These are phyloP conservation scores for Polygonum aviculare DNA, from an alignment of 148 eudicot species.

Conservation along the genomic window DNA sequence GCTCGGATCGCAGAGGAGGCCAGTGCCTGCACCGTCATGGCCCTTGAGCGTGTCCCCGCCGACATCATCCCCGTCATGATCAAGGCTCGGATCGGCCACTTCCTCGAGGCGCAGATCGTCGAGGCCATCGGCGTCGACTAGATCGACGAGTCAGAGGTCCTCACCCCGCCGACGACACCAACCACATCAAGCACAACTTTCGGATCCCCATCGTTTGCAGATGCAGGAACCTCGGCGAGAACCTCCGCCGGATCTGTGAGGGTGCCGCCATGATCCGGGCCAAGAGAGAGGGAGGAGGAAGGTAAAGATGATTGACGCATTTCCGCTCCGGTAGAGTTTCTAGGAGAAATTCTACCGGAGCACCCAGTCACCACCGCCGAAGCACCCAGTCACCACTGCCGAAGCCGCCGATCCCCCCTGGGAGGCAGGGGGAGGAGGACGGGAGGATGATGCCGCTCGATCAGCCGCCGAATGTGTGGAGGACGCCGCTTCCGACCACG, in stretches of 20 bases:
- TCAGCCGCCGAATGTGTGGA: no score
- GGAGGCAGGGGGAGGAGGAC: no score
- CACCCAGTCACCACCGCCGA: no score
- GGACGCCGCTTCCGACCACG: no score
- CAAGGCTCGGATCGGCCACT: constrained; percentile 85
- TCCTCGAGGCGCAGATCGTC: constrained; percentile 87
- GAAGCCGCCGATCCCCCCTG: no score
- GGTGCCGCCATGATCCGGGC: constrained; percentile 98
- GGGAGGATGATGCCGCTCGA: no score
- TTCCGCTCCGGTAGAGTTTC: no score
- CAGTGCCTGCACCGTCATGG: constrained; percentile 97
- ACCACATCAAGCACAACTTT: constrained; percentile 86
- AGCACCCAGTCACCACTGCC: no score
- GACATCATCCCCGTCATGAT: constrained; percentile 97
- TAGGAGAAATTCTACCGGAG: no score
- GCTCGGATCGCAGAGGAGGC: constrained; percentile 92
- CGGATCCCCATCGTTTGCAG: constrained; percentile 88
- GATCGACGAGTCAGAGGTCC: constrained; percentile 80
- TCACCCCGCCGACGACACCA: constrained; percentile 77
- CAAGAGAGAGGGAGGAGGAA: constrained; percentile 91
- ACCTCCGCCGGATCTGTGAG: constrained; percentile 67
- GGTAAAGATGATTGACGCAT: no score
- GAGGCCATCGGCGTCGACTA: constrained; percentile 82
- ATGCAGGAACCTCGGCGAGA: constrained; percentile 83
- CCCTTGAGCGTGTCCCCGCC: constrained; percentile 91